Base-by-base conservation (phyloP, 352 stramenopile genomes). In the Globisporangium polare region DNA sequence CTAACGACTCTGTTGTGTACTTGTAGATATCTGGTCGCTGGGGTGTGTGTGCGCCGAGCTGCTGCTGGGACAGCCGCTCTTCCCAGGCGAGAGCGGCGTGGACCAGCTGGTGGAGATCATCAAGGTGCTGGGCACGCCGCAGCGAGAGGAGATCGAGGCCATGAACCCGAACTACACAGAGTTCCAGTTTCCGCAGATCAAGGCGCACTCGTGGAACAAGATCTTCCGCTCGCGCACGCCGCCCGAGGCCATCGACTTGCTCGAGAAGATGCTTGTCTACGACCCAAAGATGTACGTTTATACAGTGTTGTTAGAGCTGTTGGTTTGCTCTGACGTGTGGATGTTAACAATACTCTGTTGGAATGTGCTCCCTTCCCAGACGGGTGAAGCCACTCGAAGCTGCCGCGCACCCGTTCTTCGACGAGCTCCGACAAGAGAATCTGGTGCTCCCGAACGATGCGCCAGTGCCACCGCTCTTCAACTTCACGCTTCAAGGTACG, bases 111-210 rank as follows among this genome's bases (percentile, higher is more conserved):
- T 99, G 6, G 98, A 99, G 75, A 99, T 99, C 66, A 99, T 99
- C 77, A 99, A 99, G 71, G 89, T 99, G 17, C 77, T 99, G 18
- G 98, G 97, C 37, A 99, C 97, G 29, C 98, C 98, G 7, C 98
- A 98, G 59, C 86, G 96, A 43, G 96, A 99, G 71, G 96, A 99
- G 76, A 99, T 99, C 46, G 79, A 95, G 66, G 89, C 91, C 22
- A 99, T 99, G 97, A 99, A 99, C 74, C 97, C 96, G 6, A 99
- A 98, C 73, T 99, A 99, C 77, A 99, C 97, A 42, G 97, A 99
- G 77, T 99, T 99, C 73, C 98, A 99, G 74, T 99, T 99, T 71
- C 98, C 98, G 27, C 96, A 99, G 68, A 99, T 99, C 82, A 97
- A 98, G 71, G 96, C 93, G 18, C 97, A 98, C 71, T 97, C 97